Evolutionary conservation across 1,284 basidiomycete genomes (phyloP).

Genomic region (Microbotryum silenes-acaulis): DNA sequence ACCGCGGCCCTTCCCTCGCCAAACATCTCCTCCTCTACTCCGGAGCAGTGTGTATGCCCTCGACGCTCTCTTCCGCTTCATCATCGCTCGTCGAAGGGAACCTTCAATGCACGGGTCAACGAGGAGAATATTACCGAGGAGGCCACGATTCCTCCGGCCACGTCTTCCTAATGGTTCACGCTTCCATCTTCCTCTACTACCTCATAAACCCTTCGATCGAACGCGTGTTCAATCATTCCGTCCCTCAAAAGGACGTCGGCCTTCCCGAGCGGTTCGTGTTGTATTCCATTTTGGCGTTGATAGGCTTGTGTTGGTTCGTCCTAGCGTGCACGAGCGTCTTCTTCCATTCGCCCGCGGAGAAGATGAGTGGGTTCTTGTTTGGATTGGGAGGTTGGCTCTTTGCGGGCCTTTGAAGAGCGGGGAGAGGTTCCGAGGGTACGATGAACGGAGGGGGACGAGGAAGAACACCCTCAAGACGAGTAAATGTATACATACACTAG

Average conservation of each 20-base stretch:
- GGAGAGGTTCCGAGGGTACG: too few relatives aligned
- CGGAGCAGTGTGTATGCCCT: constrained; percentile 67
- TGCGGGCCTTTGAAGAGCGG: neutral
- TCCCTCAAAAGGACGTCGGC: too few relatives aligned
- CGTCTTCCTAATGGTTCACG: constrained; percentile 80
- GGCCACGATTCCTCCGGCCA: constrained; percentile 95
- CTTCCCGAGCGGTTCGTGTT: constrained; percentile 41
- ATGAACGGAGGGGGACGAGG: too few relatives aligned
- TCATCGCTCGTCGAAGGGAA: neutral
- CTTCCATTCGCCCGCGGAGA: constrained; percentile 83
- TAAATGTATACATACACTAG: too few relatives aligned
- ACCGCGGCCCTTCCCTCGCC: constrained; percentile 63
- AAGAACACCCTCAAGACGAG: too few relatives aligned
- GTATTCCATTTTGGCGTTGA: constrained; percentile 47
- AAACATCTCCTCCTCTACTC: constrained; percentile 65
- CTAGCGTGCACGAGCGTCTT: constrained; percentile 74
- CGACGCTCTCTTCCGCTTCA: constrained; percentile 19
- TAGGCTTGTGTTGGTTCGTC: constrained; percentile 67
- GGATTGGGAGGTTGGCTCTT: constrained; percentile 21
- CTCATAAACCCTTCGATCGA: constrained; percentile 12
- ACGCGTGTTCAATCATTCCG: too few relatives aligned
- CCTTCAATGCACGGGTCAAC: constrained; percentile 13
- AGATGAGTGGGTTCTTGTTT: constrained; percentile 61
- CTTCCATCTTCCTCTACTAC: constrained; percentile 53
- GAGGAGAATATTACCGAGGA: constrained; percentile 45